Conservation (phyloP, 306 rosid species). For the apple (Malus domestica) region ASM211411v1 NC_041803.1:19479501-19480000, state of each 20-base stretch:
- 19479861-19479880: background rate
- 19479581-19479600: background rate
- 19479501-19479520: background rate
- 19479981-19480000: background rate
- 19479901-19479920: background rate
- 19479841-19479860: background rate
- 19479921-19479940: background rate
- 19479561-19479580: background rate
- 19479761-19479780: background rate
- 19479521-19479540: background rate
- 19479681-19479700: slow-evolving; percentile 97
- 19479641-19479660: slow-evolving; percentile 73
- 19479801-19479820: background rate
- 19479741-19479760: background rate
- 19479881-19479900: background rate
- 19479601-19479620: background rate
- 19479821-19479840: background rate
- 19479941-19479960: background rate
- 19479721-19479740: background rate
- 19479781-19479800: background rate
- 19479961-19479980: background rate
- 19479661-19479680: slow-evolving; percentile 88
- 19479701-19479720: slow-evolving; percentile 67
- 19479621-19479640: slow-evolving; percentile 1
- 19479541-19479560: background rate